Evolutionary conservation across 106 monocot genomes (phyloP).

Genomic region (Allium cepa): DNA sequence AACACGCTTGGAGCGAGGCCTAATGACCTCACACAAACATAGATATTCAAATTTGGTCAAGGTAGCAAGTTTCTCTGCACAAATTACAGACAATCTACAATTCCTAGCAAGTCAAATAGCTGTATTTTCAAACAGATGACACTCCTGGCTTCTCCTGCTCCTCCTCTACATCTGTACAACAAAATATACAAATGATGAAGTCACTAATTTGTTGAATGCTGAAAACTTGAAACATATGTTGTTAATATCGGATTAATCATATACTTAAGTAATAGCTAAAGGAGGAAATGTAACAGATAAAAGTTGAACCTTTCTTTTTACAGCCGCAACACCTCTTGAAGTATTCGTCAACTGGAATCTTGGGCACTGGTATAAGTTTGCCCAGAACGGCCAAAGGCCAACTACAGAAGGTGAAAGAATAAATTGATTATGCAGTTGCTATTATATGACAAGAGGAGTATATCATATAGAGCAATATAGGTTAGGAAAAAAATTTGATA

Average conservation of each 20-base stretch:
- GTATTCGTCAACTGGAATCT: conserved; percentile 30
- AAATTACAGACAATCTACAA: too few relatives aligned
- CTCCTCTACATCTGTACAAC: neutral
- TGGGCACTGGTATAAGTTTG: conserved; percentile 70
- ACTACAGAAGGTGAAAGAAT: conserved; percentile 20
- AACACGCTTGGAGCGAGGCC: too few relatives aligned
- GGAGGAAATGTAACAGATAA: neutral
- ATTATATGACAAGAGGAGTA: too few relatives aligned
- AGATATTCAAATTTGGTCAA: too few relatives aligned
- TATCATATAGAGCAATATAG: too few relatives aligned
- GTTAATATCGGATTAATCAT: too few relatives aligned
- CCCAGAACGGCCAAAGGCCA: conserved; percentile 75
- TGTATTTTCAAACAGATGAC: neutral
- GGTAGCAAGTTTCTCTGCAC: too few relatives aligned
- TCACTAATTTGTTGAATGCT: neutral
- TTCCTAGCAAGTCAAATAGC: too few relatives aligned
- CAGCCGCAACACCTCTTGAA: conserved; percentile 19
- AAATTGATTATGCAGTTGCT: neutral
- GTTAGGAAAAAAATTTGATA: too few relatives aligned
- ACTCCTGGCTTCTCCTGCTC: neutral
- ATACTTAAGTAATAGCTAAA: too few relatives aligned
- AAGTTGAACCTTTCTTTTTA: neutral
- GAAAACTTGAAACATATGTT: neutral
- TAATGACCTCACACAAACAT: too few relatives aligned
- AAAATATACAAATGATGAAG: neutral